Percentiles rank a stretch among this genome's conserved stretches.
These are phyloP conservation scores for Earliella scabrosa DNA, from an alignment of 1,284 basidiomycete genomes.

Conservation along the genomic window DNA sequence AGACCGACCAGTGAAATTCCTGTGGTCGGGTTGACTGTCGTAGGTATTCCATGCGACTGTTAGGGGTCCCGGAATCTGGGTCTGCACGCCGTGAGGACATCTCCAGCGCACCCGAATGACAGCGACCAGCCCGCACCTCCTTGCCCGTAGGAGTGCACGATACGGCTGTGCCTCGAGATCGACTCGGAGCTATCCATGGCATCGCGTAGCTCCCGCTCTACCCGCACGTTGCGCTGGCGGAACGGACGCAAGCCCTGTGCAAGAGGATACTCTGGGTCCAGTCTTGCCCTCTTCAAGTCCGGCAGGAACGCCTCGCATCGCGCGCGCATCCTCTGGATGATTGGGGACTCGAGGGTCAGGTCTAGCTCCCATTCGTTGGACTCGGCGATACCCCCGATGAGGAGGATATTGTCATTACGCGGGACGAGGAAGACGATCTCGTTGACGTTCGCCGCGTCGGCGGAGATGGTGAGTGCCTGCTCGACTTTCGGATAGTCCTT, in stretches of 20 bases:
- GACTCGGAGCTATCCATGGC: slow-evolving; percentile 24
- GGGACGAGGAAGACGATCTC: slow-evolving; percentile 41
- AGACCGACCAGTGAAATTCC: no score
- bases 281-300: slow-evolving; percentile 35
- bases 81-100: no score
- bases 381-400: slow-evolving; percentile 38
- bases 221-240: slow-evolving; percentile 38
- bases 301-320: slow-evolving; percentile 38
- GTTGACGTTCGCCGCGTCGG: slow-evolving; percentile 31
- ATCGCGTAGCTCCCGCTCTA: slow-evolving; percentile 36
- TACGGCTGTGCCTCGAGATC: slow-evolving; percentile 26
- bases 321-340: slow-evolving; percentile 39
- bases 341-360: slow-evolving; percentile 37
- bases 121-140: slow-evolving; percentile 33
- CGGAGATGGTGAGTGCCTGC: slow-evolving; percentile 32
- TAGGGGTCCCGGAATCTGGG: no score
- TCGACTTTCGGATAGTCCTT: slow-evolving; percentile 40
- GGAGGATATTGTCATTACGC: slow-evolving; percentile 37
- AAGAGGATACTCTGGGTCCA: slow-evolving; percentile 34
- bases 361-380: slow-evolving; percentile 35
- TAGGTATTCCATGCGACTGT: no score
- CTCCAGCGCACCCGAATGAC: slow-evolving; percentile 11
- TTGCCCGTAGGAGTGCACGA: slow-evolving; percentile 42
- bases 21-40: no score
- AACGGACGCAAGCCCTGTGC: slow-evolving; percentile 42